Base-by-base conservation (phyloP, 352 stramenopile species). In the Phytopythium vexans region DNA sequence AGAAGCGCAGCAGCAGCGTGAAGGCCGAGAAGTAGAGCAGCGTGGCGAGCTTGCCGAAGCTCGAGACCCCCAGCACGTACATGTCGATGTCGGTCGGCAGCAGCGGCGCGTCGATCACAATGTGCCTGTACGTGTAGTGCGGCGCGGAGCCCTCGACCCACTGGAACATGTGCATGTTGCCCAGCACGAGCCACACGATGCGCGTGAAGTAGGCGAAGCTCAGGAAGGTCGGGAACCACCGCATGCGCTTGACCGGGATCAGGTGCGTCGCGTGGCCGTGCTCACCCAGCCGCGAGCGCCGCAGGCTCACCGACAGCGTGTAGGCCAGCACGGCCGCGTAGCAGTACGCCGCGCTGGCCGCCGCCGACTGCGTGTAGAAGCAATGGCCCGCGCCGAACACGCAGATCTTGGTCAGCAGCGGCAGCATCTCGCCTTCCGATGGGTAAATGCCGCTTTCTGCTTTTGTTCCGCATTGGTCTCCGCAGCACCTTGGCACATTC, bases 1-100 rank as follows among this genome's bases (percentile, higher is more conserved):
- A 92, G 64, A 92, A 92, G 45, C 79, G 78, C 54, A 92, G 59
- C 36, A 92, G 64, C 50, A 89, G 72, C 50, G 82, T 92, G 56
- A 92, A 92, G 11, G 82, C 78, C 42, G 82, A 89, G 58, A 92
- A 89, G 58, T 86, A 89, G 45, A 92, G 70, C 58, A 92, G 64
- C 54, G 82, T 92, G 34, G 82, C 78, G 32, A 92, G 62, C 55
- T 89, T 88, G 39, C 73, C 75, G 57, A 87, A 87, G 41, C 70
- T 81, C 55, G 79, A 87, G 49, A 92, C 82, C 62, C 72, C 81
- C 16, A 92, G 59, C 55, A 89, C 78, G 73, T 89, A 92, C 52
- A 92, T 83, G 64, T 92, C 79, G 62, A 92, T 89, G 49, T 86
- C 73, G 7, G 78, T 92, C 3, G 77, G 74, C 39, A 92, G 62